Base-by-base conservation (phyloP, 257 asterid species). In the Nemophila menziesii region DNA sequence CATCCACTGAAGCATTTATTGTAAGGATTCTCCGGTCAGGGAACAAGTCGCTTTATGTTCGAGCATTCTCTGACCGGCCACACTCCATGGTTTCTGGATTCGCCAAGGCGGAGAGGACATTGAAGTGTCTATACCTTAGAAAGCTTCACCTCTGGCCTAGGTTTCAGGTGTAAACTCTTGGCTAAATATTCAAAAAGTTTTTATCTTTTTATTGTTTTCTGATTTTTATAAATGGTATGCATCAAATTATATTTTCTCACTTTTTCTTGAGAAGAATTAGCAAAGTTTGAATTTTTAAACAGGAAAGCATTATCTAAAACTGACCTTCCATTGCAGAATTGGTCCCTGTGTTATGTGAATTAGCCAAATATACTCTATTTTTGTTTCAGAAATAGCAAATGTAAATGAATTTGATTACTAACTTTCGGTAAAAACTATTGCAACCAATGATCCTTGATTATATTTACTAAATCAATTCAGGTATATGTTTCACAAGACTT, bases 131-230 rank as follows among this genome's bases (percentile, higher is more conserved):
- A 50, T 81, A 56, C 19, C 73, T 89, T 48, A 72, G 87, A 45
- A 84, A 75, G 49, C 85, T 89, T 51, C 94, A 84, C 61, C 81
- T 89, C n/a, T 89, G 98, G 98, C 98, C 98, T 43, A 72, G 98
- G 44, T 89, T 89, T 67, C 98, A 89, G 93, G 97, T 79, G 24
- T 41, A 27, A 52, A 17, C 2, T 9, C 3, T 12, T 11, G 20
- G 5, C 21, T 42, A 11, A 4, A n/a, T 24, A 24, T 24, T 24
- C 33, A 24, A 9, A 24, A 24, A 9, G 9, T 24, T 24, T n/a
- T n/a, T n/a, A n/a, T n/a, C n/a, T n/a, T n/a, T n/a, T n/a, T n/a
- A n/a, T n/a, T n/a, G n/a, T n/a, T n/a, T n/a, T n/a, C n/a, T n/a
- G n/a, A n/a, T n/a, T n/a, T n/a, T n/a, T n/a, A n/a, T n/a, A n/a